Evolutionary conservation across 108 stramenopile species (phyloP), one percentile per base, ranked within the genome.

Genomic region (Pseudonitzschia multiseries): DNA sequence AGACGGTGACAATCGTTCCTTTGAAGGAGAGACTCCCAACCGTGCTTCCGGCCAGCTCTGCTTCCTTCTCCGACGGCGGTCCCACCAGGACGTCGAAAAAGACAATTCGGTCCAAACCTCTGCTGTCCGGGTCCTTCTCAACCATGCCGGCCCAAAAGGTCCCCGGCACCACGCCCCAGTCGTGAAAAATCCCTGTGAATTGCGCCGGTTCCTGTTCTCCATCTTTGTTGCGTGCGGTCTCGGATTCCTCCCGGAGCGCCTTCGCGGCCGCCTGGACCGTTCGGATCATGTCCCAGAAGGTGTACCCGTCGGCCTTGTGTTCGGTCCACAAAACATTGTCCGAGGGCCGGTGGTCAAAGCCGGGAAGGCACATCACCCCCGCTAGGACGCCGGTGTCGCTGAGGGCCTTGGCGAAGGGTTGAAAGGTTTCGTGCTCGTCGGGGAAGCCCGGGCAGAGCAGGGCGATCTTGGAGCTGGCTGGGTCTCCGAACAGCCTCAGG

Each of bases 181-280:
- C 61, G 36, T 62, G 61, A 40, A 62, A 62, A 10, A 62, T 62
- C n/a, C 33, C 33, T 8, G 32, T 62, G 36, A 62, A 40, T 17
- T 33, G 18, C 13, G 61, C 36, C 4, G 26, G n/a, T n/a, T n/a
- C n/a, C n/a, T 13, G 27, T 41, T 29, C 12, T n/a, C 32, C 14
- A 0, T 8, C 6, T 0, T 0, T 8, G 29, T 9, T 59, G 6
- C 36, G 36, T 2, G 36, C 36, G 36, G 36, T 6, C 36, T 28
- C n/a, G 21, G 61, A 62, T 31, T 14, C 32, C 0, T 13, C 18
- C 36, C 61, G 61, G 15, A 62, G 10, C 12, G 32, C 29, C 10
- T 20, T 40, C 17, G 36, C 61, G 36, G 61, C 61, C 8, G 10
- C 61, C 8, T 33, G 32, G 9, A 62, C n/a, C 14, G 61, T 29